These are phyloP conservation scores for Dryadomyces quercivorus DNA, from an alignment of 2,329 filamentous ascomycete species.

Conservation along the genomic window DNA sequence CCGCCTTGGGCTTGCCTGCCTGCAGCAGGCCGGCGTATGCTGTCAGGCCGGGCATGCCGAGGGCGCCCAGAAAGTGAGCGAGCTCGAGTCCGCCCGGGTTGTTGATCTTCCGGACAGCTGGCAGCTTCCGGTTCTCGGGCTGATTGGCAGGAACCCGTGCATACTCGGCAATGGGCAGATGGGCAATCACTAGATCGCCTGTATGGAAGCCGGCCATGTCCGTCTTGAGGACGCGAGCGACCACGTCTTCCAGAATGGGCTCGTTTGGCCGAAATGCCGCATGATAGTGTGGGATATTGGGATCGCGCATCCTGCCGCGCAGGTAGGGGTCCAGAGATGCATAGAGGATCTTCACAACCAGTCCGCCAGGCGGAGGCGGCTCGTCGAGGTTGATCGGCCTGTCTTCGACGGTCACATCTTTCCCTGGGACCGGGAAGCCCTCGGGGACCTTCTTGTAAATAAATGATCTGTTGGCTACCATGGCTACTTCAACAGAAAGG, in stretches of 20 bases:
- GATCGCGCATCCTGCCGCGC: conserved; percentile 63
- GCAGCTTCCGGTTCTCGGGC: conserved; percentile 23
- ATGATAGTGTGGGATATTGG: conserved; percentile 54
- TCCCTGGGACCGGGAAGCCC: conserved; percentile 54
- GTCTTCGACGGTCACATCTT: conserved; percentile 57
- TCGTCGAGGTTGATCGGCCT: conserved; percentile 51
- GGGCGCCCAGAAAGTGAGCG: conserved; percentile 57
- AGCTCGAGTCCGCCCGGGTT: conserved; percentile 57
- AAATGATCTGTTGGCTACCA: conserved; percentile 52
- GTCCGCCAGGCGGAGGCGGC: conserved; percentile 48
- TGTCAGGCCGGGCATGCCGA: conserved; percentile 38
- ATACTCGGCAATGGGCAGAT: conserved; percentile 58
- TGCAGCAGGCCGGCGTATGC: conserved; percentile 49
- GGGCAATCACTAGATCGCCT: conserved; percentile 53
- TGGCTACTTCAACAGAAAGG: neutral
- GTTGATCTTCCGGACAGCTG: conserved; percentile 40
- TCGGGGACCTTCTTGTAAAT: conserved; percentile 59
- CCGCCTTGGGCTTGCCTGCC: conserved; percentile 60
- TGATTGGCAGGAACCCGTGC: conserved; percentile 31
- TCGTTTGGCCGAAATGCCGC: conserved; percentile 48
- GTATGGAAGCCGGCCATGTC: conserved; percentile 44
- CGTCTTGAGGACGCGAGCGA: conserved; percentile 62
- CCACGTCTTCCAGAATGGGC: conserved; percentile 50
- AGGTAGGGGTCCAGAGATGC: conserved; percentile 77
- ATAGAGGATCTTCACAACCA: conserved; percentile 59